Percentiles rank a stretch among this genome's conserved stretches.
phyloP scores from a whole-genome alignment of 345 rosid genomes.

The Populus alba region DNA sequence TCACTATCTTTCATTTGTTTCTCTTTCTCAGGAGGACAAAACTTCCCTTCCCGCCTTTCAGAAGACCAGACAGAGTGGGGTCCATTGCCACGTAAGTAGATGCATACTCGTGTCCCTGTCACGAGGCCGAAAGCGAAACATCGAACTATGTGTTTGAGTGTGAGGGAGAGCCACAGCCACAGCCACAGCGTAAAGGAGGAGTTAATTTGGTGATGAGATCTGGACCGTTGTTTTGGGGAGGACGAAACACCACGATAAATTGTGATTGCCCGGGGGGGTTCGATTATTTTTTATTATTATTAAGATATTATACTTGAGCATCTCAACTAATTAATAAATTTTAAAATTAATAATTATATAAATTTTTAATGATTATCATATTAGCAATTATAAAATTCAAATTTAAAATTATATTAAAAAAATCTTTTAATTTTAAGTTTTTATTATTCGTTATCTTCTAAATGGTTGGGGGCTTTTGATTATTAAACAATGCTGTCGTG shows the following conservation, averaged over 20 bases:
- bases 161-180: neutral
- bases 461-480: neutral
- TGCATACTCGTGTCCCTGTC: constrained; percentile 5
- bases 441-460: too few relatives aligned
- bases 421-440: too few relatives aligned
- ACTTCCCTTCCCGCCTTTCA: constrained; percentile 12
- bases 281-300: too few relatives aligned
- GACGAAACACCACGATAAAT: neutral
- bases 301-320: too few relatives aligned
- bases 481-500: neutral
- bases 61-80: neutral
- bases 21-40: neutral
- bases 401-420: too few relatives aligned
- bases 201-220: neutral
- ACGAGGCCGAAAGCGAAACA: constrained; percentile 20
- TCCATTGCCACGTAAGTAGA: neutral
- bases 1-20: neutral
- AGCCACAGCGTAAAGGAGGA: neutral
- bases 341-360: too few relatives aligned
- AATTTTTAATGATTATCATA: too few relatives aligned
- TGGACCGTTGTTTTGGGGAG: neutral
- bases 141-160: constrained; percentile 10
- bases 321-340: too few relatives aligned
- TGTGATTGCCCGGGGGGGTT: neutral
- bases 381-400: too few relatives aligned